Percentiles rank a stretch among this genome's conserved stretches.
These are phyloP conservation scores for Fusarium penzigii DNA, from an alignment of 2,329 filamentous ascomycete species.

Conservation along the genomic window DNA sequence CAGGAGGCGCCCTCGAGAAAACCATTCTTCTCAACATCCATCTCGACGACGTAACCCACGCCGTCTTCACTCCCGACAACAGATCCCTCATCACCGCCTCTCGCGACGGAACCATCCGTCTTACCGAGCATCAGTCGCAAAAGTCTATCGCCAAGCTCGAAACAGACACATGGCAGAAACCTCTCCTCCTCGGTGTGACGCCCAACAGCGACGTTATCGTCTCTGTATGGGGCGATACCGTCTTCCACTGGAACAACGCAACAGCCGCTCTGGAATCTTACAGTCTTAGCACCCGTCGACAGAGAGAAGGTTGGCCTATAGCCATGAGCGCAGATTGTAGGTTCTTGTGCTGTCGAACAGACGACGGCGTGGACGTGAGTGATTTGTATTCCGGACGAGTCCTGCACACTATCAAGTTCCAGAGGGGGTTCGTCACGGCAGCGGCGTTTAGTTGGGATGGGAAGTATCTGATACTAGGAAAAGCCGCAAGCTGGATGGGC, in stretches of 20 bases:
- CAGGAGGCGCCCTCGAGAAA: conserved; percentile 10
- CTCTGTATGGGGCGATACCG: conserved; percentile 36
- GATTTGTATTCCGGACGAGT: conserved; percentile 36
- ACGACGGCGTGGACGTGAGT: conserved; percentile 38
- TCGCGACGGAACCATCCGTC: conserved; percentile 30
- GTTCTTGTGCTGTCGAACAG: conserved; percentile 37
- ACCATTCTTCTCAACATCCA: conserved; percentile 21
- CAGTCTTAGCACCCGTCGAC: conserved; percentile 31
- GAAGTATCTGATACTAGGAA: conserved; percentile 32
- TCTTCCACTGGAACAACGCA: conserved; percentile 36
- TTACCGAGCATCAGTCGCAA: conserved; percentile 21
- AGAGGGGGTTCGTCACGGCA: conserved; percentile 32
- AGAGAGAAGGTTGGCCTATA: conserved; percentile 38
- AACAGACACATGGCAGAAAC: conserved; percentile 30
- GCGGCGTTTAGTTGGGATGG: conserved; percentile 36
- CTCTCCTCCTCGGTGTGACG: conserved; percentile 29
- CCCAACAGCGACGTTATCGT: conserved; percentile 33
- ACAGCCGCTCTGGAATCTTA: conserved; percentile 34
- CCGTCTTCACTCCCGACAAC: conserved; percentile 29
- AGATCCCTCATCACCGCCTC: conserved; percentile 26
- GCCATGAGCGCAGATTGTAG: conserved; percentile 38
- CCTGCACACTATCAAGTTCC: conserved; percentile 33
- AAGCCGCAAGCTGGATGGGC: conserved; percentile 26
- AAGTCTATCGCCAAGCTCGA: conserved; percentile 31
- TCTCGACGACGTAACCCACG: conserved; percentile 28